Evolutionary conservation across 352 stramenopile genomes (phyloP), one percentile per base, ranked within the genome.

Genomic region (Plasmopara halstedii): DNA sequence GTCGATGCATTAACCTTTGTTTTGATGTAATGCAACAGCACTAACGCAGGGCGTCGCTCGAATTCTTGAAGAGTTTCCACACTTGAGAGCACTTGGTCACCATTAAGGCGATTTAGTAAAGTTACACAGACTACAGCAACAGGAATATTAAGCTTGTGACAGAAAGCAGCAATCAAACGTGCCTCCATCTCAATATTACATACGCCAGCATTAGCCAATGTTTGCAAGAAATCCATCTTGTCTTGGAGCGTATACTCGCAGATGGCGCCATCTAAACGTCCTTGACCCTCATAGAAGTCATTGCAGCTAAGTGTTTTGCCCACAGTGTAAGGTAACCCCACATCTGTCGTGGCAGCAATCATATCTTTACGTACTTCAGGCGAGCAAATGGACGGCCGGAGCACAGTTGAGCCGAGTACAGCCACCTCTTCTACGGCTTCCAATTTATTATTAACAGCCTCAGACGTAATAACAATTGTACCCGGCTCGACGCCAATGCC

Each of bases 101-200:
- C 78, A n/a, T 84, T 60, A 25, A 92, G 52, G 17, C 80, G 75
- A 60, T 92, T 88, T 18, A 92, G 53, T 19, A 92, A 62, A 21
- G 76, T 79, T 46, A 88, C 77, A 43, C 80, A 92, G 10, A 85
- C 62, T 32, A 85, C 62, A 0, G 73, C 79, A 5, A 83, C 64
- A n/a, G 74, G 73, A 53, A 92, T 90, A 27, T 78, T 53, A 38
- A 88, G 74, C 56, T 80, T 79, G 61, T 86, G 68, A 50, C 76
- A 86, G 50, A 88, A 88, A 40, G 67, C 66, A 17, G 81, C 74
- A 33, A 92, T 86, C 46, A 67, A 51, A 10, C 70, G 65, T 20
- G 69, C 79, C 53, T 92, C 81, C 81, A 92, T 92, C 58, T 92
- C 81, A 25, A 92, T 92, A 69, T 92, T 92, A 46, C 73, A 71